phyloP scores from a whole-genome alignment of 345 rosid species.

The Lenwebbia sp. region DNA sequence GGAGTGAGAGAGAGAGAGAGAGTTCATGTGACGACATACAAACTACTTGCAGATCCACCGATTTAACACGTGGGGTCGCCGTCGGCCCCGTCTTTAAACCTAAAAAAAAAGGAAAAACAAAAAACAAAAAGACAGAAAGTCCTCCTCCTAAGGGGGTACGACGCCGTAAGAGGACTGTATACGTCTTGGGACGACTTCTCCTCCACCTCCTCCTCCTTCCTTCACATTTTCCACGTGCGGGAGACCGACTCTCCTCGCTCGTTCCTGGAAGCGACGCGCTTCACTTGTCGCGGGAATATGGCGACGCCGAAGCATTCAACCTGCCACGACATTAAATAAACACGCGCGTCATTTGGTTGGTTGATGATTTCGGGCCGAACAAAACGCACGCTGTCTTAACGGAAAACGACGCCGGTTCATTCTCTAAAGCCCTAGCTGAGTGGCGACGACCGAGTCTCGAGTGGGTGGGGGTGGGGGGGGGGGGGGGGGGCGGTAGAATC shows the following conservation, averaged over 20 bases:
- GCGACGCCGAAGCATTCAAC: conserved; percentile 13
- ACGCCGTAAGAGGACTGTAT: not conserved
- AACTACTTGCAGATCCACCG: not conserved
- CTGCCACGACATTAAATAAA: conserved; percentile 18
- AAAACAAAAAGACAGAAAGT: not conserved
- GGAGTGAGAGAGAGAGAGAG: not conserved
- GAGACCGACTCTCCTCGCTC: not conserved
- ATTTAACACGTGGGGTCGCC: not conserved
- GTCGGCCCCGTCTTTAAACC: not conserved
- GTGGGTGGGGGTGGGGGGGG: too few relatives aligned
- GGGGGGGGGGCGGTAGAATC: too few relatives aligned
- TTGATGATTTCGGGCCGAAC: not conserved
- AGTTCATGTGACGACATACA: not conserved
- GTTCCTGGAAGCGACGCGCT: not conserved
- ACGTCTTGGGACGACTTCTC: too few relatives aligned
- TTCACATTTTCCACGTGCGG: not conserved
- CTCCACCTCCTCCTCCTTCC: not conserved
- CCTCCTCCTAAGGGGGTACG: not conserved
- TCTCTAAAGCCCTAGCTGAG: too few relatives aligned
- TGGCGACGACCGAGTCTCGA: too few relatives aligned
- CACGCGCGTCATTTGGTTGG: not conserved
- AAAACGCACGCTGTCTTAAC: not conserved
- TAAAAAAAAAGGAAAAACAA: accelerated
- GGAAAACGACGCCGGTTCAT: not conserved
- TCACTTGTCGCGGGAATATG: conserved; percentile 11